Evolutionary conservation across 257 asterid species (phyloP).

Genomic region (Anisodus tanguticus): DNA sequence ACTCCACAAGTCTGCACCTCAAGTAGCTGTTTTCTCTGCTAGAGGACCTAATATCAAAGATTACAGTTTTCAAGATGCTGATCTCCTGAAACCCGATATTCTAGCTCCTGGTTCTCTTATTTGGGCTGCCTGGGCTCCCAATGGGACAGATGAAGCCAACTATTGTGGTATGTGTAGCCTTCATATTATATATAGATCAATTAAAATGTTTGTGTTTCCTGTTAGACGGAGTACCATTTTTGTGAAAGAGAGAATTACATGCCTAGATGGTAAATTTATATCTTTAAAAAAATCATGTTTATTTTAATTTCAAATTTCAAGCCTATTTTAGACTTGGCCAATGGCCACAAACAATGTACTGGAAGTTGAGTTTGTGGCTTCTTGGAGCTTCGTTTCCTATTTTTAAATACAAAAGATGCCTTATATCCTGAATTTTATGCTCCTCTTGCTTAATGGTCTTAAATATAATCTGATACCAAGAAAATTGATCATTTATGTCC

Average conservation of each 20-base stretch:
- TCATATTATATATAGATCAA: constrained; percentile 27
- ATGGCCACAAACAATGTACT: constrained; percentile 13
- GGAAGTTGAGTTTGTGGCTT: neutral
- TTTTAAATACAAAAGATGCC: neutral
- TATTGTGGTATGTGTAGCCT: constrained; percentile 56
- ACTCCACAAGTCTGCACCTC: constrained; percentile 95
- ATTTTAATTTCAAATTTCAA: neutral
- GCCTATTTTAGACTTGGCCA: constrained; percentile 12
- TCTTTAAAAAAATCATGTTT: neutral
- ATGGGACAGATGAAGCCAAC: constrained; percentile 95
- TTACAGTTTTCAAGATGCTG: constrained; percentile 93
- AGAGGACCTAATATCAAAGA: constrained; percentile 97
- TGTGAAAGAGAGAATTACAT: neutral
- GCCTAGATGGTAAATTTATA: neutral
- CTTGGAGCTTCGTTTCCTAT: neutral
- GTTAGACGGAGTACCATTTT: neutral
- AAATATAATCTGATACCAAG: neutral
- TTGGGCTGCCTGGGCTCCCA: constrained; percentile 99
- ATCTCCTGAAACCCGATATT: constrained; percentile 94
- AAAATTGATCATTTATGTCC: neutral
- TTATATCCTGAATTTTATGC: constrained; percentile 23
- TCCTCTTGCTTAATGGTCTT: constrained; percentile 14
- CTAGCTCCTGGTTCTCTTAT: constrained; percentile 97
- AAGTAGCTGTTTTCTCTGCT: constrained; percentile 94
- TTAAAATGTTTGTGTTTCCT: constrained; percentile 11